Base-by-base conservation (phyloP, 1,139 yeast genomes). In the Saccharomyces hybrid region DNA sequence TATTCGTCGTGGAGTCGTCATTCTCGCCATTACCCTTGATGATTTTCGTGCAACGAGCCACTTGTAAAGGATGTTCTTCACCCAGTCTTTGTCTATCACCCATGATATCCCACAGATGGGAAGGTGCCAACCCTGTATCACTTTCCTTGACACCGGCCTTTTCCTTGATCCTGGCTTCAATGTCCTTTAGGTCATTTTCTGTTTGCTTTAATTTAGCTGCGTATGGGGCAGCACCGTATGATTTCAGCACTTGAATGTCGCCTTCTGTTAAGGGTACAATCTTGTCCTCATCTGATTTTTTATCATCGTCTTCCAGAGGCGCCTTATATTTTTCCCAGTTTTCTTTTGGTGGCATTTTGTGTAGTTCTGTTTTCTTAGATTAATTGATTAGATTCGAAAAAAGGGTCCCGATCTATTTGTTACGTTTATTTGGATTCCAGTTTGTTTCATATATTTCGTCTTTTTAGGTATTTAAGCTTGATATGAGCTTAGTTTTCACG, bases 291-390 rank as follows among this genome's bases (percentile, higher is more conserved):
- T 74, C 73, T 53, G 72, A 73, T 48, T 81, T 82, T 49, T 73
- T 72, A 7, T 74, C 78, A 25, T 86, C 93, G 31, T 57, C 61
- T 62, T 86, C 96, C 50, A 77, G 77, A 20, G 97, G 95, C 51
- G 95, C 86, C 70, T 84, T 85, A 74, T 89, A 90, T 73, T 93
- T 93, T 71, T 95, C 99, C 99, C 99, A 93, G 71, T 93, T 96
- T 52, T 74, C 75, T 65, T 74, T 75, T 66, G 78, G 78, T 54
- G 78, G 74, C 78, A 75, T 75, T 54, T 14, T 54, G 13, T 31
- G 7, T 30, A 16, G 31, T 46, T 26, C 14, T 14, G 6, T 5
- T 13, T 46, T 46, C 30, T 13, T 28, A 1, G 7, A 38, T 38
- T 16, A 0, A 16, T 9, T 16, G 16, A 8, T 14, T 20, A 20